These are phyloP conservation scores for Colletotrichum sp. DNA, from an alignment of 2,329 filamentous ascomycete genomes.

Conservation along the genomic window DNA sequence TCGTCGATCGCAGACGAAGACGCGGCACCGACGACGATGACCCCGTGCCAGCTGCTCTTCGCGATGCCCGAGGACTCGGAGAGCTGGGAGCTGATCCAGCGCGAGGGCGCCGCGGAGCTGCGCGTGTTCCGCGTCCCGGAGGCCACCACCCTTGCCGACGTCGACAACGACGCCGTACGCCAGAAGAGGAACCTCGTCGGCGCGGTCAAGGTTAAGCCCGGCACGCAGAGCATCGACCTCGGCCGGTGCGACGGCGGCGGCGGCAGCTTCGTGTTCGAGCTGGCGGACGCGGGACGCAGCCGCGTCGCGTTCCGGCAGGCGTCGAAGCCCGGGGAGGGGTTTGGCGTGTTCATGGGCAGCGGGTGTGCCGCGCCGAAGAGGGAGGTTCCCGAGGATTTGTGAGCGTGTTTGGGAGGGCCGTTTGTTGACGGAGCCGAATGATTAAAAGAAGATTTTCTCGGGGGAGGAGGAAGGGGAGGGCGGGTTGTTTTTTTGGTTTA, in stretches of 20 bases:
- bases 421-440: not conserved
- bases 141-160: not conserved
- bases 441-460: not conserved
- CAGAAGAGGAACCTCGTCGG: slow-evolving; percentile 1
- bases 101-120: slow-evolving; percentile 12
- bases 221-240: slow-evolving; percentile 12
- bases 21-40: not conserved
- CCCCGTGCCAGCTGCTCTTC: slow-evolving; percentile 12
- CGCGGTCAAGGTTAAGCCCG: slow-evolving; percentile 6
- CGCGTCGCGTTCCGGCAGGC: slow-evolving; percentile 20
- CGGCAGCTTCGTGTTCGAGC: slow-evolving; percentile 18
- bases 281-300: slow-evolving; percentile 9
- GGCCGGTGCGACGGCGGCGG: not conserved
- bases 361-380: not conserved
- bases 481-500: not conserved
- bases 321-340: not conserved
- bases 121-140: slow-evolving; percentile 3
- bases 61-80: slow-evolving; percentile 19
- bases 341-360: slow-evolving; percentile 12
- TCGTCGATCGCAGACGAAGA: not conserved
- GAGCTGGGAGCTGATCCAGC: slow-evolving; percentile 22
- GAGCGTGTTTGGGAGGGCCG: not conserved
- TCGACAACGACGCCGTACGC: not conserved
- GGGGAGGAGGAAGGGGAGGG: not conserved
- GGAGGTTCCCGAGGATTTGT: slow-evolving; percentile 1